A percentile compares a stretch with the other conserved stretches of the same genome.
Conservation (phyloP, 2,329 filamentous ascomycete genomes). For the Plenodomus lindquistii region DNA sequence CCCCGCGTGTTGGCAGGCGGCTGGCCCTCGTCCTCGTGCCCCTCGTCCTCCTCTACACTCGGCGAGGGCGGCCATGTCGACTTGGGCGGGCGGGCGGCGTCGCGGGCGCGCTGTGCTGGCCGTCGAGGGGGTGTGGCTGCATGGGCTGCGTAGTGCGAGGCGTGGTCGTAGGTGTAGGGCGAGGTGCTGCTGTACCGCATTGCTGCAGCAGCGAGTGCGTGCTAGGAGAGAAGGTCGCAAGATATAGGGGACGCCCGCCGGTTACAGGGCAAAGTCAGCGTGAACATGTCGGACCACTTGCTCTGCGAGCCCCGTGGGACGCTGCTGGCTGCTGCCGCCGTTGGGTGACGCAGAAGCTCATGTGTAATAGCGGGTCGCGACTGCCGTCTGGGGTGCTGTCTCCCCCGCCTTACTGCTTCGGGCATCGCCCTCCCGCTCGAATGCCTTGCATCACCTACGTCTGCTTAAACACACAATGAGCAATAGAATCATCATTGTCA, state of each 20-base stretch:
- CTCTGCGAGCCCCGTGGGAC: not conserved
- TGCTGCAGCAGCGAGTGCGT: slow-evolving; percentile 14
- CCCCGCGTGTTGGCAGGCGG: slow-evolving; percentile 67
- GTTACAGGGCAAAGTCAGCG: not conserved
- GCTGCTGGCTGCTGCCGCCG: too few relatives aligned
- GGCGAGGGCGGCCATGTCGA: slow-evolving; percentile 62
- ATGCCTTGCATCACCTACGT: too few relatives aligned
- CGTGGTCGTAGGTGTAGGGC: slow-evolving; percentile 26
- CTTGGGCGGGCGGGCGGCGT: slow-evolving; percentile 22
- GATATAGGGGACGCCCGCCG: not conserved
- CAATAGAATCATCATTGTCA: too few relatives aligned
- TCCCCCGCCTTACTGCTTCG: too few relatives aligned
- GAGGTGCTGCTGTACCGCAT: slow-evolving; percentile 30
- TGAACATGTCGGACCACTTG: not conserved
- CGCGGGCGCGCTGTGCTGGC: slow-evolving; percentile 5
- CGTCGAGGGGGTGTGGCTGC: slow-evolving; percentile 15
- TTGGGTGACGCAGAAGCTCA: not conserved
- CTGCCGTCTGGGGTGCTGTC: too few relatives aligned
- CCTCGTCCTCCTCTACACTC: slow-evolving; percentile 68
- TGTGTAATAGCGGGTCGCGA: not conserved
- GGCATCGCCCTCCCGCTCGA: not conserved
- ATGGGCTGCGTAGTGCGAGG: slow-evolving; percentile 43
- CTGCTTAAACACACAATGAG: too few relatives aligned
- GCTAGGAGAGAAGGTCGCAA: not conserved
- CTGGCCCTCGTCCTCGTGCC: slow-evolving; percentile 51